Evolutionary conservation across 768 basidiomycete genomes (phyloP).

Genomic region (Cystobasidium tubakii): DNA sequence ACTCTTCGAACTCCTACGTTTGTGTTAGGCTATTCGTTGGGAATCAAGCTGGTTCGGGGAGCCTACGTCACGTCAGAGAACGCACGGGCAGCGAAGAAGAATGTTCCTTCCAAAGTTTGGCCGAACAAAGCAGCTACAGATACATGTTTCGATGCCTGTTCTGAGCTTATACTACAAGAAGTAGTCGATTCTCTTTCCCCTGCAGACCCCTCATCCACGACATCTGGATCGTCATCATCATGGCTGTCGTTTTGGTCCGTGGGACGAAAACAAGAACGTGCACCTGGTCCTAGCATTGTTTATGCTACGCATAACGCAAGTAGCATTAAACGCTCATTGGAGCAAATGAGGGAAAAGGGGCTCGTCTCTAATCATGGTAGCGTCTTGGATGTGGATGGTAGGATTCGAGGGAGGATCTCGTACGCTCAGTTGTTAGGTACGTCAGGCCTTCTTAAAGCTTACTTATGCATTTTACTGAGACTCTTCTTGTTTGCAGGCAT

Average conservation of each 20-base stretch:
- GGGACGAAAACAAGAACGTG: not conserved
- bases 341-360: slow-evolving; percentile 36
- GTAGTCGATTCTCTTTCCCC: slow-evolving; percentile 38
- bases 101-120: slow-evolving; percentile 43
- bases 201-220: not conserved
- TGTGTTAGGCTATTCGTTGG: slow-evolving; percentile 42
- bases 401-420: slow-evolving; percentile 44
- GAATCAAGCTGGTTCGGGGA: slow-evolving; percentile 47
- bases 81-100: slow-evolving; percentile 14
- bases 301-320: slow-evolving; percentile 46
- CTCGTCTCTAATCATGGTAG: slow-evolving; percentile 38
- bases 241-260: not conserved
- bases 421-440: slow-evolving; percentile 46
- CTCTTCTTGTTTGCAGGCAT: slow-evolving; percentile 36
- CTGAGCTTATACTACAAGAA: slow-evolving; percentile 41
- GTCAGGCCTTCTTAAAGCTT: not conserved
- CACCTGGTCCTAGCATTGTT: slow-evolving; percentile 39
- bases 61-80: slow-evolving; percentile 47
- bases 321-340: slow-evolving; percentile 39
- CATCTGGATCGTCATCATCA: not conserved
- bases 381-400: slow-evolving; percentile 40
- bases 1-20: slow-evolving; percentile 34
- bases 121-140: slow-evolving; percentile 46
- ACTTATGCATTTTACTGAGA: not conserved
- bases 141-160: slow-evolving; percentile 45